Conservation (phyloP, 176 grass and related monocot genomes). For the Otatea glauca region DNA sequence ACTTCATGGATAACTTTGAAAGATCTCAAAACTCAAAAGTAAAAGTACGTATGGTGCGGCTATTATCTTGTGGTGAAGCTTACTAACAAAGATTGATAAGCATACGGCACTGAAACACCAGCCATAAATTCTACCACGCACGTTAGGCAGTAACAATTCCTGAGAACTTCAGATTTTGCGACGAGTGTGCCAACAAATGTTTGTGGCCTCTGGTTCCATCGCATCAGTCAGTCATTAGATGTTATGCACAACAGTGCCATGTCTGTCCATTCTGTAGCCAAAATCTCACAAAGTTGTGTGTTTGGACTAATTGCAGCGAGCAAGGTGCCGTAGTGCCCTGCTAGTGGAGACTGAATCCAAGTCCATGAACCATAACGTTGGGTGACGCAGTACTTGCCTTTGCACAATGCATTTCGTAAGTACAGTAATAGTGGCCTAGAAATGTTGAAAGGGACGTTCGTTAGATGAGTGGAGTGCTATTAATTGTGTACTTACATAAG, state of each 20-base stretch:
- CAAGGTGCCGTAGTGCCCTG: slow-evolving; percentile 19
- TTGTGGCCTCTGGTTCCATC: slow-evolving; percentile 34
- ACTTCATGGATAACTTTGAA: neutral
- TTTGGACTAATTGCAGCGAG: slow-evolving; percentile 16
- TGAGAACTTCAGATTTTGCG: neutral
- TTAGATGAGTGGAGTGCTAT: neutral
- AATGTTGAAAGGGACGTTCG: slow-evolving; percentile 31
- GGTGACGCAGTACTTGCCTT: slow-evolving; percentile 40
- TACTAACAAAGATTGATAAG: neutral
- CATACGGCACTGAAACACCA: neutral
- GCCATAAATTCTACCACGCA: neutral
- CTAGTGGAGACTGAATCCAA: slow-evolving; percentile 57
- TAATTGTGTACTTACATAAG: slow-evolving; percentile 29
- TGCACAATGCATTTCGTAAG: slow-evolving; percentile 26
- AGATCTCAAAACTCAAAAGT: neutral
- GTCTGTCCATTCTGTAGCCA: slow-evolving; percentile 20
- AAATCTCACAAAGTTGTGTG: slow-evolving; percentile 32
- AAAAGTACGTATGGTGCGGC: neutral
- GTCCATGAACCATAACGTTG: slow-evolving; percentile 40
- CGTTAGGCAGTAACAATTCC: neutral
- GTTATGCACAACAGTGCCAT: neutral
- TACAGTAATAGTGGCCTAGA: neutral
- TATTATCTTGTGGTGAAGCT: neutral
- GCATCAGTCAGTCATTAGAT: slow-evolving; percentile 24
- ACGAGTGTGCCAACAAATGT: slow-evolving; percentile 40